These are phyloP conservation scores for Rhynchosporium secalis DNA, from an alignment of 2,329 filamentous ascomycete genomes.

Conservation along the genomic window DNA sequence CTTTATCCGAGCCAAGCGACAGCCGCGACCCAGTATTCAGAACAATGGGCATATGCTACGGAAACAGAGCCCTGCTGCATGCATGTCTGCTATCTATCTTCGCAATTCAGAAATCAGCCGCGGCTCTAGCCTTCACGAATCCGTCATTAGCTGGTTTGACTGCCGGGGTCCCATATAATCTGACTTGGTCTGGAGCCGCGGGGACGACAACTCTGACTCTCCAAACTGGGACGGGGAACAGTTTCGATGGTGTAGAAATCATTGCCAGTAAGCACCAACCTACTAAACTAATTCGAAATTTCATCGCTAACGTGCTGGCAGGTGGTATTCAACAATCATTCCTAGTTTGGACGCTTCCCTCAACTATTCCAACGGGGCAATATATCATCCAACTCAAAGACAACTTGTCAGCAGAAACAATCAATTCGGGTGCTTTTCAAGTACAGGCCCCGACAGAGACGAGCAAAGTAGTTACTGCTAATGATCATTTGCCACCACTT, in stretches of 20 bases:
- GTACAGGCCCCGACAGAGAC: slow-evolving; percentile 4
- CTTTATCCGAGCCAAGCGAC: not conserved
- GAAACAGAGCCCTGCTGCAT: slow-evolving; percentile 5
- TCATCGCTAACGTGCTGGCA: not conserved
- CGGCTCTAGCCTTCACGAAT: slow-evolving; percentile 14
- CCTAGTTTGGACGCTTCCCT: slow-evolving; percentile 15
- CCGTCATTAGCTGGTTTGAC: slow-evolving; percentile 14
- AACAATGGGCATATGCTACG: slow-evolving; percentile 1
- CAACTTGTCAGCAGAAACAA: not conserved
- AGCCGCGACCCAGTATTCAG: not conserved
- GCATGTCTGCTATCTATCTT: not conserved
- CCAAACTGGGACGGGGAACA: slow-evolving; percentile 11
- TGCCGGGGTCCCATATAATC: slow-evolving; percentile 16
- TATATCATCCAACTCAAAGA: slow-evolving; percentile 16
- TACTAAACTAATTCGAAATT: not conserved
- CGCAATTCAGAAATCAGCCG: slow-evolving; percentile 6
- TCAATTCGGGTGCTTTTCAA: slow-evolving; percentile 11
- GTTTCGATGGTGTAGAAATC: slow-evolving; percentile 9
- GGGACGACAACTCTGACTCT: slow-evolving; percentile 17
- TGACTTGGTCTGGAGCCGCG: slow-evolving; percentile 19
- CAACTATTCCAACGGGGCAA: not conserved
- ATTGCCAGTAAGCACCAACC: slow-evolving; percentile 14
- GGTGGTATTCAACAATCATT: slow-evolving; percentile 6
- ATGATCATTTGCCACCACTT: not conserved
- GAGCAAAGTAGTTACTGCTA: not conserved